Conservation (phyloP, 73 alveolate species). For the Paramecium sonneborni region DNA sequence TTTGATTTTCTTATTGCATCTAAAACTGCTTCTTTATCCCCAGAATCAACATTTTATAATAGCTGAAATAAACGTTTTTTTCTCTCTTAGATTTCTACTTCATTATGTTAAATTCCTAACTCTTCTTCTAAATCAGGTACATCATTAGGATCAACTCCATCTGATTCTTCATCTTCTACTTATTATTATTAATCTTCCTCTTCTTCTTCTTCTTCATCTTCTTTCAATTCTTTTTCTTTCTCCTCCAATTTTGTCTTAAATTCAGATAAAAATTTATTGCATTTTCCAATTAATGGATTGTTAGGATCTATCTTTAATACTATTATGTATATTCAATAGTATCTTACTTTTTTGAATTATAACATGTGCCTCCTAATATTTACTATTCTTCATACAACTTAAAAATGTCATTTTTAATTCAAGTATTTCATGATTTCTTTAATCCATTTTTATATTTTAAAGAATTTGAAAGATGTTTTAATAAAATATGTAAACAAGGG, state of each 20-base stretch:
- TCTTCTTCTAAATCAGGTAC: not conserved
- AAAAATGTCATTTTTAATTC: not conserved
- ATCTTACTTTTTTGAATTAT: not conserved
- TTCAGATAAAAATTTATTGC: not conserved
- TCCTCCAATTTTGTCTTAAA: not conserved
- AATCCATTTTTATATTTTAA: not conserved
- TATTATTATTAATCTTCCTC: not conserved
- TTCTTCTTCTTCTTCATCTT: not conserved
- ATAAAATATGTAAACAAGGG: not conserved
- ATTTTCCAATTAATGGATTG: slow-evolving; percentile 24
- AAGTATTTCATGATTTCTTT: not conserved
- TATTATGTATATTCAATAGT: not conserved
- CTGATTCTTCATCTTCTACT: not conserved
- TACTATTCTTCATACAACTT: not conserved
- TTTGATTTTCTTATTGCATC: slow-evolving; percentile 24
- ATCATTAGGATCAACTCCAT: slow-evolving; percentile 39
- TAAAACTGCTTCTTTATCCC: not conserved
- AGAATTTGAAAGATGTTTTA: not conserved
- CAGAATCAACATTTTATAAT: not conserved
- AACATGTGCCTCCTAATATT: not conserved
- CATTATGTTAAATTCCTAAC: not conserved
- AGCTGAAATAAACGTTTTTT: not conserved
- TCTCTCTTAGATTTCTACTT: not conserved
- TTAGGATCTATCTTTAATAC: slow-evolving; percentile 4
- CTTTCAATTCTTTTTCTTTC: not conserved